Evolutionary conservation across 2,329 filamentous ascomycete genomes (phyloP).

Genomic region (Cytospora chrysosperma): DNA sequence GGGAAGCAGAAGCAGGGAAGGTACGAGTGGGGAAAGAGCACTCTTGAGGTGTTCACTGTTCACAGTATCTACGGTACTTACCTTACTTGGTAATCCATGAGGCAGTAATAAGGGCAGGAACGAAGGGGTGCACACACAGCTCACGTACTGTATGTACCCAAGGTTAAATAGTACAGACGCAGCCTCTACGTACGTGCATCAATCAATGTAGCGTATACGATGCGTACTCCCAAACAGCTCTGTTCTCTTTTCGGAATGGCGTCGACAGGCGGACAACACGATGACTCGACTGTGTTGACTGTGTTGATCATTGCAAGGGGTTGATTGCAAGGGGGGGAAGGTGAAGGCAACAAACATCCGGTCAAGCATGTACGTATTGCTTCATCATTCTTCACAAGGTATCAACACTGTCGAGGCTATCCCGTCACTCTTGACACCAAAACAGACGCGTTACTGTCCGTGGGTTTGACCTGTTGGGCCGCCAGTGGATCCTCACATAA

Average conservation of each 20-base stretch:
- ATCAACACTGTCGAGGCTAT: not conserved
- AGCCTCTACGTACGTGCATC: not conserved
- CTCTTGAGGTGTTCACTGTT: no score
- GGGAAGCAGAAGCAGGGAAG: not conserved
- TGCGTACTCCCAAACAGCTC: not conserved
- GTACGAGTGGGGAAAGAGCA: not conserved
- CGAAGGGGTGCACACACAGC: no score
- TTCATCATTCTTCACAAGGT: not conserved
- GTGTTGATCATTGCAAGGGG: not conserved
- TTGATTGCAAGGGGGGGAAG: not conserved
- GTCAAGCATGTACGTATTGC: not conserved
- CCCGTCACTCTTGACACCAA: slow-evolving; percentile 3
- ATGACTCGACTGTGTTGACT: slow-evolving; percentile 1
- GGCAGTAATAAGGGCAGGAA: no score
- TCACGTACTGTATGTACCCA: no score
- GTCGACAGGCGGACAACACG: not conserved
- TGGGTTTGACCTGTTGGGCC: not conserved
- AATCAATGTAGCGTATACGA: not conserved
- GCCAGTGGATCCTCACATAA: not conserved
- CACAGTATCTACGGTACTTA: not conserved
- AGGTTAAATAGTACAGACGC: no score
- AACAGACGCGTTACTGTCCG: slow-evolving; percentile 16
- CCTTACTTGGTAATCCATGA: not conserved
- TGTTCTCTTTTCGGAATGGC: not conserved
- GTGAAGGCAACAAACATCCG: slow-evolving; percentile 6